Conservation (phyloP, 2,329 filamentous ascomycete species). For the Neonectria coccinea region DNA sequence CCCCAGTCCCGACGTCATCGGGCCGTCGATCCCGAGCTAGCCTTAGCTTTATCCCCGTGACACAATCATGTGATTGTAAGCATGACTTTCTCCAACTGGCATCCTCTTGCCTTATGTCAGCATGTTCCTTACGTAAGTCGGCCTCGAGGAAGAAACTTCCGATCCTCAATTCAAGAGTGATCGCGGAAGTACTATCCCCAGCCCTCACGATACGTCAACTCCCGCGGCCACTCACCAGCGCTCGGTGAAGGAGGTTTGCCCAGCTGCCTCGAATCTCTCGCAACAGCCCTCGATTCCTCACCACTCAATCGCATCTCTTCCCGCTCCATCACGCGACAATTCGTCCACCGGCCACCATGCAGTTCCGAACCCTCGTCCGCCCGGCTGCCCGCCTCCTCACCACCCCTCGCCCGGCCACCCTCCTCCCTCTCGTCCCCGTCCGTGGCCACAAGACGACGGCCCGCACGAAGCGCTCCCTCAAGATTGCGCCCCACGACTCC, state of each 20-base stretch:
- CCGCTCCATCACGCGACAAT: slow-evolving; percentile 20
- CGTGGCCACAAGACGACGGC: slow-evolving; percentile 64
- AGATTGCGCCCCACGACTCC: slow-evolving; percentile 70
- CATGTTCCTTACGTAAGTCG: slow-evolving; percentile 25
- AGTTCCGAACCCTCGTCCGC: slow-evolving; percentile 51
- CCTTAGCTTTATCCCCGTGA: not conserved
- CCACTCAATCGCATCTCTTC: not conserved
- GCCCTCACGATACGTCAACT: slow-evolving; percentile 41
- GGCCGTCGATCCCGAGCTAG: slow-evolving; percentile 24
- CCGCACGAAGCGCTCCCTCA: slow-evolving; percentile 68
- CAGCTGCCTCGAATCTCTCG: slow-evolving; percentile 15
- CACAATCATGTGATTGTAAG: slow-evolving; percentile 21
- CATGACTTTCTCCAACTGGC: not conserved
- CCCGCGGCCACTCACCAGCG: slow-evolving; percentile 40
- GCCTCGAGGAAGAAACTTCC: slow-evolving; percentile 44
- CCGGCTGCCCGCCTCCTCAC: slow-evolving; percentile 51
- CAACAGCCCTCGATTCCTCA: not conserved
- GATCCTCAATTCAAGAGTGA: slow-evolving; percentile 36
- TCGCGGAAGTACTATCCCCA: slow-evolving; percentile 31
- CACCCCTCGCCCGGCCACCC: slow-evolving; percentile 38
- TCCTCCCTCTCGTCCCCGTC: slow-evolving; percentile 44
- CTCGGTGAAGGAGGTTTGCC: slow-evolving; percentile 33
- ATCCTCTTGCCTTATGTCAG: slow-evolving; percentile 32
- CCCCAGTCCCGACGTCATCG: slow-evolving; percentile 39
- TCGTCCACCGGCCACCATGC: slow-evolving; percentile 46